These are phyloP conservation scores for Gastrolobium bilobum DNA, from an alignment of 306 rosid genomes.

Conservation along the genomic window DNA sequence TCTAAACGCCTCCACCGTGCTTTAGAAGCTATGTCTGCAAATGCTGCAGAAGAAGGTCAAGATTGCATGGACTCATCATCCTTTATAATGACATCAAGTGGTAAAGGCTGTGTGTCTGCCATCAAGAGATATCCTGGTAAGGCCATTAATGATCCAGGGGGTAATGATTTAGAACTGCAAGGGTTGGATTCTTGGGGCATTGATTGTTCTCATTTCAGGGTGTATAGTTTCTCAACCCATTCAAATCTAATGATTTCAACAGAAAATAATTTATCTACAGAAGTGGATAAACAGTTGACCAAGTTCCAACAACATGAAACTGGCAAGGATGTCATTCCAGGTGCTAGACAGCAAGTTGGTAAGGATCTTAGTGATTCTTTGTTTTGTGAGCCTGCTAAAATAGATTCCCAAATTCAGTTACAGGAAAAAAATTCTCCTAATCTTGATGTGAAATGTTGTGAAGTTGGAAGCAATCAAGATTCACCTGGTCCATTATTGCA, in stretches of 20 bases:
- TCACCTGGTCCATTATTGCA: slow-evolving; percentile 53
- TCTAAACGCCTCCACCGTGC: slow-evolving; percentile 98
- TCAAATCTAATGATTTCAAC: slow-evolving; percentile 51
- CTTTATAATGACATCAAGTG: slow-evolving; percentile 49
- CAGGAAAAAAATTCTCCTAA: slow-evolving; percentile 53
- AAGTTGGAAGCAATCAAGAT: slow-evolving; percentile 52
- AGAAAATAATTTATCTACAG: slow-evolving; percentile 57
- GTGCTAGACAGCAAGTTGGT: slow-evolving; percentile 54
- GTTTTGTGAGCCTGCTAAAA: slow-evolving; percentile 51
- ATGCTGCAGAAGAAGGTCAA: slow-evolving; percentile 80
- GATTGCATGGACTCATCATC: slow-evolving; percentile 57
- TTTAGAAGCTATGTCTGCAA: slow-evolving; percentile 98
- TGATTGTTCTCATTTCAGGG: slow-evolving; percentile 52
- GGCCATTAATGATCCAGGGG: slow-evolving; percentile 51
- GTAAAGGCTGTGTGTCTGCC: slow-evolving; percentile 49
- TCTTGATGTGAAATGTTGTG: slow-evolving; percentile 52
- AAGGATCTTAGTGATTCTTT: slow-evolving; percentile 52
- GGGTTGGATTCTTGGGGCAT: slow-evolving; percentile 50
- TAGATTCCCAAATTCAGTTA: slow-evolving; percentile 48
- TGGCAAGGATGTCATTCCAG: slow-evolving; percentile 48
- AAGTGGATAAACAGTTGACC: slow-evolving; percentile 55
- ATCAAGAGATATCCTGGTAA: slow-evolving; percentile 49
- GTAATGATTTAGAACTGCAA: slow-evolving; percentile 50
- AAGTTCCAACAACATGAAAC: slow-evolving; percentile 46
- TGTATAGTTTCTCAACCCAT: slow-evolving; percentile 52